Base-by-base conservation (phyloP, 108 stramenopile genomes). In the Pseudonitzschia delicatissima region DNA sequence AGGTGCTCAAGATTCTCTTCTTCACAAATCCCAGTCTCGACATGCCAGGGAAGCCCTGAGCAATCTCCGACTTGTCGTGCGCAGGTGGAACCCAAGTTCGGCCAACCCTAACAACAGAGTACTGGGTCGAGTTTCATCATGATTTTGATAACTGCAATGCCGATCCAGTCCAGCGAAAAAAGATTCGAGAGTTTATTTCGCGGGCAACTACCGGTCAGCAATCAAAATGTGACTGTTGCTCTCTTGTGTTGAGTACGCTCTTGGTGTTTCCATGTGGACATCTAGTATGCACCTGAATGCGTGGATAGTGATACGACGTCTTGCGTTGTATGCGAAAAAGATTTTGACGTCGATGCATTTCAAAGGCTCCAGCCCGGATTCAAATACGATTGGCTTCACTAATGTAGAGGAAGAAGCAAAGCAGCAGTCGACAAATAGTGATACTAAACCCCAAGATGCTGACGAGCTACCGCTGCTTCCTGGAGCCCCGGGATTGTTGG, bases 201-300 rank as follows among this genome's bases (percentile, higher is more conserved):
- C 64, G 87, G 18, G 78, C 80, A 20, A 57, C 50, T 1, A 66
- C 74, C 12, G 87, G 74, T 12, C 66, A 81, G 39, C 64, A 87
- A 2, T 87, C 89, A 13, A 37, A 69, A 27, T 94, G 93, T 66
- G 69, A 70, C 26, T 63, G 66, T 15, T 95, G 94, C 57, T 81
- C 79, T 2, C 47, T 88, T 1, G 50, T 79, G 64, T 58, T 92
- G 11, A 88, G 82, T 50, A 82, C 80, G 31, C 75, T 88, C 3
- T 69, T 90, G 29, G 69, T 95, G 6, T 60, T 87, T 18, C 90
- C 94, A n/a, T 81, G 80, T 35, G 91, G 83, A 12, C 57, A 77
- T 55, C 68, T 89, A 4, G 71, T 92, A 26, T 95, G 94, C 72
- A 80, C 94, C n/a, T n/a, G 94, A 95, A 60, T 95, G 94, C 62